Conservation (phyloP, 805 yeast species). For the Kodamaea hsintzibuensis region DNA sequence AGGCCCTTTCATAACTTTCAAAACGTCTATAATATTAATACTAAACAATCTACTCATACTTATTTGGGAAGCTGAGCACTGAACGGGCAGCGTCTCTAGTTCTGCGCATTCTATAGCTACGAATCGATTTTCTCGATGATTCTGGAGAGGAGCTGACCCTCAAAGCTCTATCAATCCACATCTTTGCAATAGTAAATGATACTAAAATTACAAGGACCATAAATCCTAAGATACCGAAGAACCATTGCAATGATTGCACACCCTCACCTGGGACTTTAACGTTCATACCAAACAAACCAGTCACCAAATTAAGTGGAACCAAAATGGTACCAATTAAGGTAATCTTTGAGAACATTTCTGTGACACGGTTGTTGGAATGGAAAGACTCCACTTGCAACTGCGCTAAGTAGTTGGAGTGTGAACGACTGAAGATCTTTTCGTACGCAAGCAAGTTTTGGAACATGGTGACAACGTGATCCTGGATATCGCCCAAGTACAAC, state of each 20-base stretch:
- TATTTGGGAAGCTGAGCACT: conserved; percentile 40
- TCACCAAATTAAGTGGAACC: conserved; percentile 28
- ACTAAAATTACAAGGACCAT: conserved; percentile 25
- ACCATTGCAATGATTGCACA: conserved; percentile 16
- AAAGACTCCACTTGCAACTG: conserved; percentile 32
- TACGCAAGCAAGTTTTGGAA: conserved; percentile 30
- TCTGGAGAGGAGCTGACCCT: conserved; percentile 9
- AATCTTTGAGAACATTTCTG: conserved; percentile 28
- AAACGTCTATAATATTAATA: background rate
- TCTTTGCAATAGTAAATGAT: conserved; percentile 24
- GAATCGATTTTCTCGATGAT: conserved; percentile 20
- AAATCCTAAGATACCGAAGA: conserved; percentile 25
- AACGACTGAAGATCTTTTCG: conserved; percentile 28
- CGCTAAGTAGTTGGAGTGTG: conserved; percentile 31
- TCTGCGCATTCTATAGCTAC: conserved; percentile 24
- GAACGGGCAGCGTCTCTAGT: conserved; percentile 38
- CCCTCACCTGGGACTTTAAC: conserved; percentile 25
- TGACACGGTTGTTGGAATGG: conserved; percentile 25
- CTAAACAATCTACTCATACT: conserved; percentile 25
- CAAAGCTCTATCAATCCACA: conserved; percentile 20
- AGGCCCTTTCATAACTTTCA: background rate
- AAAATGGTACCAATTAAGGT: conserved; percentile 30
- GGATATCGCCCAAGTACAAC: conserved; percentile 30
- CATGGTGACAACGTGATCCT: conserved; percentile 34
- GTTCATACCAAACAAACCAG: conserved; percentile 32